These are phyloP conservation scores for Chaetomiaceae sp. DNA, from an alignment of 2,329 filamentous ascomycete genomes.

Conservation along the genomic window DNA sequence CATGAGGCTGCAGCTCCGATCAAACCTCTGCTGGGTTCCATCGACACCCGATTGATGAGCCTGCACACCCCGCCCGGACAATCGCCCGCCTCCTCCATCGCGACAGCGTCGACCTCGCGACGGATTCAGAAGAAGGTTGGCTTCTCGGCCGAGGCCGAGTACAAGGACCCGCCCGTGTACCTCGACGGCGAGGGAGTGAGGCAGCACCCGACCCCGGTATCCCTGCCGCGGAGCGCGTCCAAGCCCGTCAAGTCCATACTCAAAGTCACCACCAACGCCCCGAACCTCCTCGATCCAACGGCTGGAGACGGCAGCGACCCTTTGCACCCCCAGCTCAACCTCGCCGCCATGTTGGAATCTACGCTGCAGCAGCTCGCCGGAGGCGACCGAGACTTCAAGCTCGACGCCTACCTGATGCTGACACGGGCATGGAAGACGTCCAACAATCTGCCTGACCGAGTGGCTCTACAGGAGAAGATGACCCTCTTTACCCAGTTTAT, in stretches of 20 bases:
- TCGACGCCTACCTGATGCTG: conserved; percentile 84
- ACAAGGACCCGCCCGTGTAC: conserved; percentile 50
- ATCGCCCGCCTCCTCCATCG: conserved; percentile 41
- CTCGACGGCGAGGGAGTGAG: conserved; percentile 35
- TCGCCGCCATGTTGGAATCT: conserved; percentile 80
- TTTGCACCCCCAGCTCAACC: conserved; percentile 43
- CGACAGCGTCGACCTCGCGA: conserved; percentile 41
- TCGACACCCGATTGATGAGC: conserved; percentile 38
- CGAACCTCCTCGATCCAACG: conserved; percentile 41
- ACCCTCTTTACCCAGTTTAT: conserved; percentile 75
- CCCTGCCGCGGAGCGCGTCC: conserved; percentile 35
- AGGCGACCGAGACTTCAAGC: conserved; percentile 63
- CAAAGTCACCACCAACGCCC: conserved; percentile 60
- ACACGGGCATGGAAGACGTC: conserved; percentile 73
- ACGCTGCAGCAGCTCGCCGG: conserved; percentile 76
- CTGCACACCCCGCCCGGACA: conserved; percentile 52
- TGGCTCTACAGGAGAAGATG: conserved; percentile 72
- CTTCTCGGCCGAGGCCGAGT: conserved; percentile 54
- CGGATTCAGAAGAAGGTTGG: conserved; percentile 51
- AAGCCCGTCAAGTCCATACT: conserved; percentile 66
- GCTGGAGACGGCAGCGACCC: conserved; percentile 42
- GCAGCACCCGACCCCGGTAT: conserved; percentile 40
- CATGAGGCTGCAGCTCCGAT: conserved; percentile 35
- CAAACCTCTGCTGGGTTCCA: conserved; percentile 35
- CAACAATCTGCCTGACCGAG: conserved; percentile 72